These are phyloP conservation scores for Apiotrichum gracile DNA, from an alignment of 1,284 basidiomycete genomes.

Conservation along the genomic window DNA sequence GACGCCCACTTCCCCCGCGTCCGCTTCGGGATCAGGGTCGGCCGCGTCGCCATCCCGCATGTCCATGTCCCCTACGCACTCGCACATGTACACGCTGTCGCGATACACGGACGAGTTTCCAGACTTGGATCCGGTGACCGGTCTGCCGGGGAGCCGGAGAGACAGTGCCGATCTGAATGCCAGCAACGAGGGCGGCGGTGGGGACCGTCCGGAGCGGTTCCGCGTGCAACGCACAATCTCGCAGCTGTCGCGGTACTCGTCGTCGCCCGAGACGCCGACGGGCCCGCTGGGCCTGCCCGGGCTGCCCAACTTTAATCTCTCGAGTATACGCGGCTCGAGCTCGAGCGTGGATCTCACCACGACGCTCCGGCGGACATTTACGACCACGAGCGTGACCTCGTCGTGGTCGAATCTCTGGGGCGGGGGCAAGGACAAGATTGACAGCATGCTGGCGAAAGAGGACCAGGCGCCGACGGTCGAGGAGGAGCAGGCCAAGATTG, in stretches of 20 bases:
- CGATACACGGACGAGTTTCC: constrained; percentile 26
- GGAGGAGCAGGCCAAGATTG: constrained; percentile 55
- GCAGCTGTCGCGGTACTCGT: constrained; percentile 11
- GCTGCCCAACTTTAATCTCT: background rate
- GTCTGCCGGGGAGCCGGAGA: constrained; percentile 20
- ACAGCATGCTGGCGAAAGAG: constrained; percentile 56
- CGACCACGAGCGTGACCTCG: constrained; percentile 1
- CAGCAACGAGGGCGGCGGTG: background rate
- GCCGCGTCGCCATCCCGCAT: background rate
- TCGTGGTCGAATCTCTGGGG: constrained; percentile 3
- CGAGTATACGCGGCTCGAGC: background rate
- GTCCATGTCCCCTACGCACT: background rate
- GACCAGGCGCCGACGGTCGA: constrained; percentile 55
- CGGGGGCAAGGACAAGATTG: constrained; percentile 51
- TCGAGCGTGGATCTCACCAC: background rate
- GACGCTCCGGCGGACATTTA: constrained; percentile 3
- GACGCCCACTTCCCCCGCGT: background rate
- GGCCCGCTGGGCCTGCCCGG: background rate
- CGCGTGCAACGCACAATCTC: constrained; percentile 43
- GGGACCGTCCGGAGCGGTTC: constrained; percentile 9
- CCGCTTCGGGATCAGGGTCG: background rate
- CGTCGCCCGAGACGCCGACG: background rate
- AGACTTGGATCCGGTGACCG: constrained; percentile 40
- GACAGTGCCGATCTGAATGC: background rate
- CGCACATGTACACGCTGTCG: background rate